Base-by-base conservation (phyloP, 2,329 filamentous ascomycete species). In the Botryosphaeria dothidea region DNA sequence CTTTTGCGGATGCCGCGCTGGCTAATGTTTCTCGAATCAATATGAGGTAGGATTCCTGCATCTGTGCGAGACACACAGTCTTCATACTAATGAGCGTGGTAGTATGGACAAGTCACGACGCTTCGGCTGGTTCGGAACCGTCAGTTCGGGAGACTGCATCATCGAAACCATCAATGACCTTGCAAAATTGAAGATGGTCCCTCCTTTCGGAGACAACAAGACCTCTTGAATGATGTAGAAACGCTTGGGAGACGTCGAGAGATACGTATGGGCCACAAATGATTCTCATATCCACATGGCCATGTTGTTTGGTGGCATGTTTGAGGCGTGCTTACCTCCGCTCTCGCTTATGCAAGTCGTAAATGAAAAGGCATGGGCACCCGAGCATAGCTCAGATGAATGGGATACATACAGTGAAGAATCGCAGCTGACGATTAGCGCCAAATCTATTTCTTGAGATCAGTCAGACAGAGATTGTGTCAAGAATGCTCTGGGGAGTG, bases 101-200 rank as follows among this genome's bases (percentile, higher is more conserved):
- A 74, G 77, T 8, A 81, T 81, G 78, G 79, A 79, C 66, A 83
- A 83, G 69, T 77, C 78, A 31, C 75, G 78, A 46, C 78, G 79
- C 63, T 70, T 82, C 67, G 82, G 82, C 0, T 84, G 79, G 76
- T 77, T 77, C 66, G 81, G 82, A 0, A 78, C 79, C 67, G 80
- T 83, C 4, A 80, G 83, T 66, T 79, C 79, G 2, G 69, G 74
- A 23, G 80, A 83, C 65, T 78, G 77, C 38, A 74, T 84, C 29
- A 74, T 73, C 36, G 73, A 79, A 67, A 78, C 80, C 5, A 74
- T 82, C 62, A 68, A 72, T 2, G 78, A 82, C 56, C 78, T 82
- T 71, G 75, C 69, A 11, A 73, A 73, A 41, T 69, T 83, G 57
- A 76, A 76, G 52, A 81, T 83, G 81, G 70, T 83, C 23, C 80